Conservation (phyloP, 352 stramenopile species). For the Globisporangium spiculum region DNA sequence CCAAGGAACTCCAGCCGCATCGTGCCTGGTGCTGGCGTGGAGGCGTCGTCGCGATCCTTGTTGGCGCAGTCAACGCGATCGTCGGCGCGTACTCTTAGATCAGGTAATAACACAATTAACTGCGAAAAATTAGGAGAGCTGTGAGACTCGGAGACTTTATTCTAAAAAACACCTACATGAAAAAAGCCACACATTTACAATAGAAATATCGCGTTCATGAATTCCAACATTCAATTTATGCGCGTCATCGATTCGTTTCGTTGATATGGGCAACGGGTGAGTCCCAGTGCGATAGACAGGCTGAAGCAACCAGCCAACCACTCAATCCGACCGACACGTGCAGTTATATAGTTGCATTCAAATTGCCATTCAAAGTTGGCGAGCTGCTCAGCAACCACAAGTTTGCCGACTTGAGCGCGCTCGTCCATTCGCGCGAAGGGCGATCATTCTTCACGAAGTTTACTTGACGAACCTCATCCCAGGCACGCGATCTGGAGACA, state of each 20-base stretch:
- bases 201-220: not conserved
- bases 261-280: too few relatives aligned
- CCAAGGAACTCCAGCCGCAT: constrained; percentile 37
- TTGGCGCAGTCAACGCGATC: not conserved
- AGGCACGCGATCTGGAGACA: not conserved
- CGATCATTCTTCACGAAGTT: not conserved
- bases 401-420: not conserved
- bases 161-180: not conserved
- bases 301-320: too few relatives aligned
- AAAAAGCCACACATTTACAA: not conserved
- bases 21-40: constrained; percentile 19
- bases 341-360: too few relatives aligned
- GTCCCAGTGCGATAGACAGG: too few relatives aligned
- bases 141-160: not conserved
- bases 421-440: not conserved
- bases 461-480: not conserved
- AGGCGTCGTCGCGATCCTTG: not conserved
- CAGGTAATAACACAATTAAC: too few relatives aligned
- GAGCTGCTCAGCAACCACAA: not conserved
- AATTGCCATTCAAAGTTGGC: not conserved
- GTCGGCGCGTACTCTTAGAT: not conserved
- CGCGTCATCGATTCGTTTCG: too few relatives aligned
- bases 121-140: too few relatives aligned
- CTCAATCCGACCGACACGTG: too few relatives aligned
- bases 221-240: not conserved